Conservation (phyloP, 106 monocot species). For the Narthecium ossifragum region DNA sequence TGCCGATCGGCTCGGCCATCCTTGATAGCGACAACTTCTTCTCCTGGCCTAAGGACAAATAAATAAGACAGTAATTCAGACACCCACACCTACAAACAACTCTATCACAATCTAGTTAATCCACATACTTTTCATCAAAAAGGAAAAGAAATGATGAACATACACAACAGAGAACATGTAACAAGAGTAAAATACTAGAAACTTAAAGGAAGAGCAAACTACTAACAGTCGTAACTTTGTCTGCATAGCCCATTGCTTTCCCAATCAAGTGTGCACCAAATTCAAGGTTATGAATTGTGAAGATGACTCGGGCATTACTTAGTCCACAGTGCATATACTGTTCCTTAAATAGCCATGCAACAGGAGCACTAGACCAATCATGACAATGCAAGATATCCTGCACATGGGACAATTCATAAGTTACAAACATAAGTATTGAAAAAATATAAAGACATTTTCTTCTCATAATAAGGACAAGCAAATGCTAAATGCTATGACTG, state of each 20-base stretch:
- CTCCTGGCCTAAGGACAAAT: no score
- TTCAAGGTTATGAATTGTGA: constrained; percentile 98
- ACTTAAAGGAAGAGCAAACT: constrained; percentile 1
- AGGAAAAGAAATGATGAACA: neutral
- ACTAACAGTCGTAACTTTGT: constrained; percentile 95
- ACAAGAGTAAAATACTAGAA: no score
- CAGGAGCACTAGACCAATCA: constrained; percentile 99
- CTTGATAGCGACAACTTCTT: no score
- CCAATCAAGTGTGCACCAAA: constrained; percentile 69
- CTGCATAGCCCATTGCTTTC: constrained; percentile 72
- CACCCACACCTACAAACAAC: no score
- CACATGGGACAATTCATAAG: neutral
- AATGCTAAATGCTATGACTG: no score
- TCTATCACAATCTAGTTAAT: no score
- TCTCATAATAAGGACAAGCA: no score
- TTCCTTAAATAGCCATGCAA: constrained; percentile 95
- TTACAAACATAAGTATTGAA: no score
- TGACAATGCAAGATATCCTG: constrained; percentile 99
- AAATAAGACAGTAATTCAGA: no score
- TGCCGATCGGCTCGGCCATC: no score
- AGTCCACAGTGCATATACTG: constrained; percentile 68
- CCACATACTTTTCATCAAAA: no score
- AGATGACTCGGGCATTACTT: constrained; percentile 60
- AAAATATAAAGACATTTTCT: no score
- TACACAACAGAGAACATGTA: neutral